Evolutionary conservation across 257 asterid genomes (phyloP).

Genomic region (Solanum clarkiae): DNA sequence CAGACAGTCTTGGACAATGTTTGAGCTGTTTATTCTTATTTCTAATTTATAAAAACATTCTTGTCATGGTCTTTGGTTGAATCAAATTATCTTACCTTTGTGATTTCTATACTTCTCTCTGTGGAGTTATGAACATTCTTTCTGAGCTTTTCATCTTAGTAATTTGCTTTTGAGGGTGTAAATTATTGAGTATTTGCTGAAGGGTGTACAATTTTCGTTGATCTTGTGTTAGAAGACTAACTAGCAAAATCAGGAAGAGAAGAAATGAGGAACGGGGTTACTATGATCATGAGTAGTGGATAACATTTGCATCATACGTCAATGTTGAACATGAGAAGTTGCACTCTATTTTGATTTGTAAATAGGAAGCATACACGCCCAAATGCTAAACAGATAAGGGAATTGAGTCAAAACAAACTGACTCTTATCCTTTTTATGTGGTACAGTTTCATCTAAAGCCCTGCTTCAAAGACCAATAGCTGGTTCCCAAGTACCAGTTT

Average conservation of each 20-base stretch:
- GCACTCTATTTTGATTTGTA: not conserved
- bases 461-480: conserved; percentile 72
- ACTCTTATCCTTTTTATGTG: not conserved
- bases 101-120: not conserved
- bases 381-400: not conserved
- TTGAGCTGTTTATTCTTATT: not conserved
- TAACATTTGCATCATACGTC: not conserved
- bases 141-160: not conserved
- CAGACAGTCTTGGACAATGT: not conserved
- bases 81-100: not conserved
- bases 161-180: not conserved
- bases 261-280: not conserved
- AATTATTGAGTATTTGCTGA: not conserved
- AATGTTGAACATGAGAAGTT: not conserved
- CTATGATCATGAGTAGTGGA: not conserved
- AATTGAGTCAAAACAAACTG: not conserved
- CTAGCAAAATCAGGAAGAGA: not conserved
- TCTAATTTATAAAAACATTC: not conserved
- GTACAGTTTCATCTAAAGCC: conserved; percentile 73
- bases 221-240: not conserved
- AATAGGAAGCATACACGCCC: not conserved
- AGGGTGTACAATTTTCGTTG: not conserved
- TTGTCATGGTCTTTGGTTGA: not conserved
- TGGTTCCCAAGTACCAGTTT: conserved; percentile 87
- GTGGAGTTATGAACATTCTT: not conserved